A percentile compares a stretch with the other conserved stretches of the same genome.
These are phyloP conservation scores for Coprinopsis strossmayeri DNA, from an alignment of 768 basidiomycete species.

Conservation along the genomic window DNA sequence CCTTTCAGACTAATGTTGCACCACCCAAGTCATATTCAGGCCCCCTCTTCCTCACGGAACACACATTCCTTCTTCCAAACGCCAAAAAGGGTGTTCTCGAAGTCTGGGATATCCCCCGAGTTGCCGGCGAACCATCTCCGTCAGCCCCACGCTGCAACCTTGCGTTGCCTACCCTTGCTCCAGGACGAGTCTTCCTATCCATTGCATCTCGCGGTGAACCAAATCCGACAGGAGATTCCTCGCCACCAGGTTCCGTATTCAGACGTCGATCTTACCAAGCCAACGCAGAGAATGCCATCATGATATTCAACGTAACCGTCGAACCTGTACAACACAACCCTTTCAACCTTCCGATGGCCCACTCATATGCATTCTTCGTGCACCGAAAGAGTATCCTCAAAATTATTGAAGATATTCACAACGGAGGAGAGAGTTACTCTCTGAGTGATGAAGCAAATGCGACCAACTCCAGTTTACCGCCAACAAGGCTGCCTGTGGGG, in stretches of 20 bases:
- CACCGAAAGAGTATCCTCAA: slow-evolving; percentile 19
- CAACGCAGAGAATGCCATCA: slow-evolving; percentile 22
- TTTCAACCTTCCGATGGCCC: neutral
- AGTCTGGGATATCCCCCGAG: slow-evolving; percentile 26
- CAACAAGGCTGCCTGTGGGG: neutral
- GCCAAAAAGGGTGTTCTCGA: slow-evolving; percentile 23
- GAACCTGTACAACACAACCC: neutral
- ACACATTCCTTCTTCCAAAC: slow-evolving; percentile 29
- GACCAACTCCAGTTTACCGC: neutral
- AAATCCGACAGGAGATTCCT: slow-evolving; percentile 23
- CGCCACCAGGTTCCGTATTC: slow-evolving; percentile 4
- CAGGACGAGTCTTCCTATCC: slow-evolving; percentile 14
- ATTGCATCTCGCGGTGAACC: slow-evolving; percentile 36
- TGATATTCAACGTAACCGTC: slow-evolving; percentile 27
- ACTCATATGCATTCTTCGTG: slow-evolving; percentile 27
- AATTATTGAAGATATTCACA: slow-evolving; percentile 9
- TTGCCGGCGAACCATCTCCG: slow-evolving; percentile 8
- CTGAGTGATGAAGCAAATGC: neutral
- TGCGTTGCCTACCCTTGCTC: slow-evolving; percentile 24
- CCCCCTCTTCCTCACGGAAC: slow-evolving; percentile 27
- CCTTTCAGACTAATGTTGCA: slow-evolving; percentile 16
- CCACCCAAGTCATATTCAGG: slow-evolving; percentile 22
- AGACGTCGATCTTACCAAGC: slow-evolving; percentile 12
- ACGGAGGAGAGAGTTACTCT: slow-evolving; percentile 8
- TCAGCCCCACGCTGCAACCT: slow-evolving; percentile 19